Base-by-base conservation (phyloP, 768 basidiomycete genomes). In the Tephrocybe sp. region DNA sequence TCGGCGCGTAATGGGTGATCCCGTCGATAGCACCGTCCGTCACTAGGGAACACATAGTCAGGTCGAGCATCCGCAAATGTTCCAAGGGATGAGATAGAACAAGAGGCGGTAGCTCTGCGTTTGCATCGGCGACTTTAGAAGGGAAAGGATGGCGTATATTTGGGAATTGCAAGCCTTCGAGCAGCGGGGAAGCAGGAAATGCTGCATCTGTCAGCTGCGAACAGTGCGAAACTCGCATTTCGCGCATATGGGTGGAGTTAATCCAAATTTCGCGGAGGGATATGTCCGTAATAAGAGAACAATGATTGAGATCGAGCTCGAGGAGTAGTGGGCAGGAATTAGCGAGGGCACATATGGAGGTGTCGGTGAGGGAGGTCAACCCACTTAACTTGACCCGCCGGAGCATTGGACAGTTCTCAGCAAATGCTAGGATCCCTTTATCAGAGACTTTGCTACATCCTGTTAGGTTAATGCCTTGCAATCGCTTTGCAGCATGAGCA, bases 401-500 rank as follows among this genome's bases (percentile, higher is more conserved):
- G 34, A 99, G 80, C 32, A 87, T 72, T 3, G 84, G 83, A 62
- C 90, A 92, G 45, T 81, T 76, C 34, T 69, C 61, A 3, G 94
- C 94, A 32, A 98, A 75, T 2, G 88, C 85, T 45, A 83, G 67
- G 43, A 99, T 71, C 12, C 89, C 92, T 30, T 72, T 61, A 61
- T 98, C 91, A 22, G 90, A 85, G 40, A 98, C 79, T 51, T 76
- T 76, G 60, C 77, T 83, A 72, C 97, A 98, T 7, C 86, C 87
- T 20, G 82, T 82, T 36, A 98, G 73, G 65, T 98, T 98, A 66
- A 98, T 84, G 34, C 96, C 97, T 65, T 97, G 96, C 26, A 98
- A 68, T 51, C 84, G 84, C 60, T 70, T 80, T 39, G 92, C 88
- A 14, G 79, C 75, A 23, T 70, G 63, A 31, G 92, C 88, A 22